A percentile compares a stretch with the other conserved stretches of the same genome.
Conservation (phyloP, 2,329 filamentous ascomycete genomes). For the Talaromyces sp. region DNA sequence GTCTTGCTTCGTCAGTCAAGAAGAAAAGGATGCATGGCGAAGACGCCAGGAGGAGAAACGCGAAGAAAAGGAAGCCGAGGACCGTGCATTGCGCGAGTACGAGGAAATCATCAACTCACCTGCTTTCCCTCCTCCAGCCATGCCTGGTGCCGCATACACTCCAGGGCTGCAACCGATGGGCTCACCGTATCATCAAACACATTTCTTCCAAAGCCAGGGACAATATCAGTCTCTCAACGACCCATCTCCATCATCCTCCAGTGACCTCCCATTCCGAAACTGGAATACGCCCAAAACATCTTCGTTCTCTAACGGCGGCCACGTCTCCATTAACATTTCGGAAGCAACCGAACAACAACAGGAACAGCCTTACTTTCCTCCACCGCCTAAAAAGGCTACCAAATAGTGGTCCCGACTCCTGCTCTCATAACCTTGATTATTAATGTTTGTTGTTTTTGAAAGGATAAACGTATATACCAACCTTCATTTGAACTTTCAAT, state of each 20-base stretch:
- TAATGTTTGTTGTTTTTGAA: neutral
- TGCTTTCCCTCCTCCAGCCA: constrained; percentile 29
- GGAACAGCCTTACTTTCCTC: constrained; percentile 42
- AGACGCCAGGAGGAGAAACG: constrained; percentile 36
- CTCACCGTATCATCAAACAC: constrained; percentile 3
- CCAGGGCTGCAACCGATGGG: constrained; percentile 3
- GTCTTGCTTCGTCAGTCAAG: constrained; percentile 45
- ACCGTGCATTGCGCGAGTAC: constrained; percentile 23
- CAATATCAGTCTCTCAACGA: constrained; percentile 13
- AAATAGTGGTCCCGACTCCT: neutral
- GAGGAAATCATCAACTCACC: constrained; percentile 39
- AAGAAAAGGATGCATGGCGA: constrained; percentile 33
- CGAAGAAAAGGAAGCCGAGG: constrained; percentile 40
- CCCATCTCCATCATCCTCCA: constrained; percentile 17
- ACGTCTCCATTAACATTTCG: constrained; percentile 2
- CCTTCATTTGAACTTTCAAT: neutral
- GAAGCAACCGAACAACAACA: neutral
- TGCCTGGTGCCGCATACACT: constrained; percentile 25
- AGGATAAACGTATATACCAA: neutral
- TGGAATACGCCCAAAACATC: constrained; percentile 16
- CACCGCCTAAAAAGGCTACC: constrained; percentile 40
- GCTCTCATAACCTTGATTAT: neutral
- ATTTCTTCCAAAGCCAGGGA: constrained; percentile 8
- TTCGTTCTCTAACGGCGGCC: constrained; percentile 1
- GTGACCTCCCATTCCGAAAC: constrained; percentile 40